These are phyloP conservation scores for Penicillium sp. DNA, from an alignment of 2,329 filamentous ascomycete genomes.

Conservation along the genomic window DNA sequence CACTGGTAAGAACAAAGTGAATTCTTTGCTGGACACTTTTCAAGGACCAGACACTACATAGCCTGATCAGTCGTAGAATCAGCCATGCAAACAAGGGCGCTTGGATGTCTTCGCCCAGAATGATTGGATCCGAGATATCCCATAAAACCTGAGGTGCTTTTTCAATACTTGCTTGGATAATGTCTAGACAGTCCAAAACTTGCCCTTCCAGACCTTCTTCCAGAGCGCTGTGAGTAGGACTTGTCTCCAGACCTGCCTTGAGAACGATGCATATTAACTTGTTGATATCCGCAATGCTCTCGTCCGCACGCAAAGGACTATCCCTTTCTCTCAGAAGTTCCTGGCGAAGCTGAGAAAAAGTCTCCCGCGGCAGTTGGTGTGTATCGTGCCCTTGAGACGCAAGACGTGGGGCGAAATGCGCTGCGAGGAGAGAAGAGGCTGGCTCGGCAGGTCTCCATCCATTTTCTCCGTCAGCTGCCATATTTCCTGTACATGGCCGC, in stretches of 20 bases:
- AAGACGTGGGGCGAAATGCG: slow-evolving; percentile 77
- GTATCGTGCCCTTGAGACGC: slow-evolving; percentile 58
- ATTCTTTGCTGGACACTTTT: slow-evolving; percentile 38
- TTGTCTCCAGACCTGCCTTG: slow-evolving; percentile 65
- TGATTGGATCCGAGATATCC: slow-evolving; percentile 58
- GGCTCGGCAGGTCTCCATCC: slow-evolving; percentile 27
- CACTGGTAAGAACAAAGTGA: slow-evolving; percentile 32
- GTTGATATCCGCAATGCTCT: slow-evolving; percentile 70
- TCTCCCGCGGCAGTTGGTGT: slow-evolving; percentile 61
- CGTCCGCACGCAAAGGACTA: slow-evolving; percentile 48
- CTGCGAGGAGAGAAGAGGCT: slow-evolving; percentile 73
- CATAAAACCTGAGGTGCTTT: slow-evolving; percentile 64
- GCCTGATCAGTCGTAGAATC: slow-evolving; percentile 47
- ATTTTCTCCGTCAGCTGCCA: slow-evolving; percentile 26
- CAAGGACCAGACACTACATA: slow-evolving; percentile 42
- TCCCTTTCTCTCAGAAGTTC: slow-evolving; percentile 51
- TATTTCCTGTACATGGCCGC: slow-evolving; percentile 16
- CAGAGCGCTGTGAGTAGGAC: slow-evolving; percentile 58
- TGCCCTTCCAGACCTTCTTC: slow-evolving; percentile 38
- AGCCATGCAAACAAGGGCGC: slow-evolving; percentile 52
- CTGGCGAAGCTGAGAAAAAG: slow-evolving; percentile 68
- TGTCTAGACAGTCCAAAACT: slow-evolving; percentile 64
- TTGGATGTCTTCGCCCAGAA: slow-evolving; percentile 45
- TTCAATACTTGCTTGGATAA: slow-evolving; percentile 66
- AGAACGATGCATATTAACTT: slow-evolving; percentile 79